Evolutionary conservation across 306 rosid genomes (phyloP).

Genomic region (Prosopis cineraria): DNA sequence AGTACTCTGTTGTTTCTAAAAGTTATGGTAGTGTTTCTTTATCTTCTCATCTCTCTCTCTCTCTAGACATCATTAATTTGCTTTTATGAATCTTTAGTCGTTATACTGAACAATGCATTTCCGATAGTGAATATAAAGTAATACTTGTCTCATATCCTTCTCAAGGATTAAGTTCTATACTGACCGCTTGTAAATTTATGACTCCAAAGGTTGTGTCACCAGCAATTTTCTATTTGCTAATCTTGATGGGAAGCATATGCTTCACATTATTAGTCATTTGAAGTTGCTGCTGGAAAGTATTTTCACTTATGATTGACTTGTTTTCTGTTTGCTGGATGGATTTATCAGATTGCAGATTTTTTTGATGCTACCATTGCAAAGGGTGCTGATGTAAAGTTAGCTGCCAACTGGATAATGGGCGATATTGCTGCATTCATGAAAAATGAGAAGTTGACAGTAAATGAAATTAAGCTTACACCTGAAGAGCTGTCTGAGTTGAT

Average conservation of each 20-base stretch:
- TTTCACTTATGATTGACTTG: slow-evolving; percentile 28
- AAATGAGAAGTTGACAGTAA: slow-evolving; percentile 78
- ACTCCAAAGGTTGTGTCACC: not conserved
- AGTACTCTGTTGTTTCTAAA: slow-evolving; percentile 42
- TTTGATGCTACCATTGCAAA: slow-evolving; percentile 79
- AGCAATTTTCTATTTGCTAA: not conserved
- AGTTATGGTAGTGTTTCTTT: not conserved
- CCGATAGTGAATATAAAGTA: not conserved
- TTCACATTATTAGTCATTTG: slow-evolving; percentile 3
- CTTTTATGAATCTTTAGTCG: slow-evolving; percentile 1
- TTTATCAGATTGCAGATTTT: slow-evolving; percentile 73
- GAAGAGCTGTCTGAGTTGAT: slow-evolving; percentile 83
- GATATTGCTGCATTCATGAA: slow-evolving; percentile 91
- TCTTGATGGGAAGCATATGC: slow-evolving; percentile 20
- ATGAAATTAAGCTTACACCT: slow-evolving; percentile 77
- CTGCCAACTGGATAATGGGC: slow-evolving; percentile 95
- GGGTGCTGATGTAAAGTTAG: slow-evolving; percentile 87
- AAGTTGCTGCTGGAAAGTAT: slow-evolving; percentile 17
- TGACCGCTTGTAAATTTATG: not conserved
- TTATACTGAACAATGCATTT: not conserved
- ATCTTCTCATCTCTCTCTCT: not conserved
- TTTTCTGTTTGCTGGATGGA: slow-evolving; percentile 34
- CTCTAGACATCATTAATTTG: not conserved
- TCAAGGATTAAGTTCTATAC: not conserved
- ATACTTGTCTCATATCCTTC: not conserved